These are phyloP conservation scores for Fagus crenata DNA, from an alignment of 306 rosid species.

Conservation along the genomic window DNA sequence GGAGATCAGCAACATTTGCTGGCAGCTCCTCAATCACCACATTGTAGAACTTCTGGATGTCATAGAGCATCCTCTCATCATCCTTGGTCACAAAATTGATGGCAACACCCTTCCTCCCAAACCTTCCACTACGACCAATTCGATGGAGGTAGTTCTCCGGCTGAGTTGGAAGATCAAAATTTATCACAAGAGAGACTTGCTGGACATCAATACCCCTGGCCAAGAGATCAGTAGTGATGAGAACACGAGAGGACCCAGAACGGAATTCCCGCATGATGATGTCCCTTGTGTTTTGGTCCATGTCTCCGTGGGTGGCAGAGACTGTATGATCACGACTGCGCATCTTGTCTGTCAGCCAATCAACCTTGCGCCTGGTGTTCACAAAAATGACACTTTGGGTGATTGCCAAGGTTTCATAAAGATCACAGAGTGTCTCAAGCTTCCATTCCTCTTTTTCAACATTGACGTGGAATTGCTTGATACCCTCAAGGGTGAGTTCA, in stretches of 20 bases:
- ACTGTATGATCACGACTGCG: constrained; percentile 66
- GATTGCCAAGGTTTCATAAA: constrained; percentile 63
- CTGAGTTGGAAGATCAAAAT: constrained; percentile 70
- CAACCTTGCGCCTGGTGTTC: constrained; percentile 71
- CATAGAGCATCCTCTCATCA: constrained; percentile 61
- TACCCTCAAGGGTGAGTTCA: constrained; percentile 66
- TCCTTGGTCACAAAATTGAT: constrained; percentile 65
- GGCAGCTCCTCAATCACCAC: constrained; percentile 69
- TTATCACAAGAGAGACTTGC: constrained; percentile 68
- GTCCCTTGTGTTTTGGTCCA: constrained; percentile 79
- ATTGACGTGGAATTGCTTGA: constrained; percentile 63
- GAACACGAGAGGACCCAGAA: constrained; percentile 72
- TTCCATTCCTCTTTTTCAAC: constrained; percentile 71
- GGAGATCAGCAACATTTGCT: constrained; percentile 71
- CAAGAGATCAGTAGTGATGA: constrained; percentile 67
- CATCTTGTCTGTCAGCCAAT: constrained; percentile 70
- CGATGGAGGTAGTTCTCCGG: constrained; percentile 72
- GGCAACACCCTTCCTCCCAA: constrained; percentile 74
- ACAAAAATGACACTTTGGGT: constrained; percentile 70
- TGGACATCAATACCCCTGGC: constrained; percentile 75
- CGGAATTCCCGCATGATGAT: constrained; percentile 81
- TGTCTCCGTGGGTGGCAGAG: constrained; percentile 75
- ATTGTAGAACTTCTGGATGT: constrained; percentile 62
- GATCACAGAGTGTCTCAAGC: constrained; percentile 67
- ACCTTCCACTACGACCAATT: constrained; percentile 73